These are phyloP conservation scores for Trifolium pratense DNA, from an alignment of 306 rosid species.

Conservation along the genomic window DNA sequence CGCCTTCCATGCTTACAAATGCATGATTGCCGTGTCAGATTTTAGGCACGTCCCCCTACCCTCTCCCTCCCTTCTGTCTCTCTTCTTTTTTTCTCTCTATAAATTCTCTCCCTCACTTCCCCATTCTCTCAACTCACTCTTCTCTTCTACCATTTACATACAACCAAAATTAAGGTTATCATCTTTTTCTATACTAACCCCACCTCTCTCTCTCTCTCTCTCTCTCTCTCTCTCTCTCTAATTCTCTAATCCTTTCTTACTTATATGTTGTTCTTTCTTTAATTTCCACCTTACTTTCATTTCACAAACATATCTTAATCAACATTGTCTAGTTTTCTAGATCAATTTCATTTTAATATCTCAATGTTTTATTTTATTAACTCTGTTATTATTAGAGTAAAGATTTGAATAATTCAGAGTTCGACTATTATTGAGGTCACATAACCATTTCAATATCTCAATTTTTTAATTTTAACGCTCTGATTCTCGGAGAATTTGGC, in stretches of 20 bases:
- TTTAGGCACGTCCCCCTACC: conserved; percentile 67
- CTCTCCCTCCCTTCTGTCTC: conserved; percentile 18
- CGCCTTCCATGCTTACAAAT: conserved; percentile 99
- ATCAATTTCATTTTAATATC: conserved; percentile 25
- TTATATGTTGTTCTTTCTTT: not conserved
- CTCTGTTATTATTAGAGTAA: no score
- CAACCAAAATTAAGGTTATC: conserved; percentile 74
- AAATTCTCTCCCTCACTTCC: conserved; percentile 73
- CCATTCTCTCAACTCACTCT: conserved; percentile 4
- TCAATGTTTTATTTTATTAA: not conserved
- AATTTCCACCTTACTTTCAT: conserved; percentile 10
- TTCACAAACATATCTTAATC: conserved; percentile 56
- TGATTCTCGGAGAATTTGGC: no score
- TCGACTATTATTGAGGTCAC: no score
- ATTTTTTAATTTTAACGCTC: no score
- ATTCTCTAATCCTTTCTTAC: conserved; percentile 18
- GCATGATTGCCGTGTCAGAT: conserved; percentile 99
- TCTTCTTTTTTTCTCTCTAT: conserved; percentile 56
- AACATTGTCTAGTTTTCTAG: conserved; percentile 31
- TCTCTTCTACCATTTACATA: conserved; percentile 16
- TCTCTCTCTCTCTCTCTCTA: conserved; percentile 41
- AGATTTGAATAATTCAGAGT: no score
- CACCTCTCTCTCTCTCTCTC: conserved; percentile 39
- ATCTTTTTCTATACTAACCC: conserved; percentile 66
- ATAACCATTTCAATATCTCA: no score